These are phyloP conservation scores for Hymenoscyphus fructigenus DNA, from an alignment of 2,329 filamentous ascomycete genomes.

Conservation along the genomic window DNA sequence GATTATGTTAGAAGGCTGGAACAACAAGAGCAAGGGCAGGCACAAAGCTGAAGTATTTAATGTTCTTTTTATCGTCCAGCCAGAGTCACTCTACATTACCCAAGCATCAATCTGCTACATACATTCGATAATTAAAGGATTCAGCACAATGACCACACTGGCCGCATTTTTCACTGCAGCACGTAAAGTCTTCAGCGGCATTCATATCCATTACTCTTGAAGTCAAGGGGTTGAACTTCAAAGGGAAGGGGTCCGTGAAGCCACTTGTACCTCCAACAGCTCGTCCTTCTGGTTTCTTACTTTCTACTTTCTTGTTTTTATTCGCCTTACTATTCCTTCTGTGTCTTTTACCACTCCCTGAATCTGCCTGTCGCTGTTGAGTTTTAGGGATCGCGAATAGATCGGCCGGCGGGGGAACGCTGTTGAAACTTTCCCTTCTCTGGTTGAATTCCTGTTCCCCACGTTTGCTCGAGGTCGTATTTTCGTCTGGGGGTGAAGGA, in stretches of 20 bases:
- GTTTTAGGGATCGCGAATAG: background rate
- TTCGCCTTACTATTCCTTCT: background rate
- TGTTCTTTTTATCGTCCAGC: too few relatives aligned
- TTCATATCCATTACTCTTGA: constrained; percentile 6
- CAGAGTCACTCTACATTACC: background rate
- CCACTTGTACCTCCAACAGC: background rate
- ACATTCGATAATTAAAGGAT: background rate
- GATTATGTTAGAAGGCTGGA: too few relatives aligned
- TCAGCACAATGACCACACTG: background rate
- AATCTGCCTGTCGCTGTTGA: background rate
- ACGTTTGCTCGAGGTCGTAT: background rate
- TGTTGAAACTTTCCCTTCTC: background rate
- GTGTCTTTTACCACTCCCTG: background rate
- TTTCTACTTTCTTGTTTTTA: background rate
- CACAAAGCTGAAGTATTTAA: too few relatives aligned
- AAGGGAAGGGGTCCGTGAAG: constrained; percentile 1
- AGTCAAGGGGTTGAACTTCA: constrained; percentile 10
- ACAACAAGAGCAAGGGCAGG: too few relatives aligned
- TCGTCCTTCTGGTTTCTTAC: background rate
- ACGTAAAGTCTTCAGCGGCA: background rate
- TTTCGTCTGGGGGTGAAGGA: background rate
- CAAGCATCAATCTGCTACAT: background rate
- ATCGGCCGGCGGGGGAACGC: background rate
- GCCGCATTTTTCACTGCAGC: background rate
- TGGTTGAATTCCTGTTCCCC: background rate